These are phyloP conservation scores for Exophiala sideris DNA, from an alignment of 2,329 filamentous ascomycete species.

Conservation along the genomic window DNA sequence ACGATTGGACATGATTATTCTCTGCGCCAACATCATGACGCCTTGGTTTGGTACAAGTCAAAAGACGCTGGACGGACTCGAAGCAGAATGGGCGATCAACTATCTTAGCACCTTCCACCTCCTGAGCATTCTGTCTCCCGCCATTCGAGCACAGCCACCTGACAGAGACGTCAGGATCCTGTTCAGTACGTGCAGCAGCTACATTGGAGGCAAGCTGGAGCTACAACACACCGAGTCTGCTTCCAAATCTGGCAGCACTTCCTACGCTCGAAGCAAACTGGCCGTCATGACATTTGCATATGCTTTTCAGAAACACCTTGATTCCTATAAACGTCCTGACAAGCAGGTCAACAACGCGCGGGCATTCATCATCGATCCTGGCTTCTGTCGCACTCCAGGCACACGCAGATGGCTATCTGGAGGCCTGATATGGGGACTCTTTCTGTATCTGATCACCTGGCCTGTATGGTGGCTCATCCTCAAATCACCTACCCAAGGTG, in stretches of 20 bases:
- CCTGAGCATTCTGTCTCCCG: conserved; percentile 84
- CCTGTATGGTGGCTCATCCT: conserved; percentile 80
- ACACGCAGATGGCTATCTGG: conserved; percentile 82
- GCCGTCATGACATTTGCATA: conserved; percentile 85
- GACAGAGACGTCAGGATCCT: conserved; percentile 90
- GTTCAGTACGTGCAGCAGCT: conserved; percentile 81
- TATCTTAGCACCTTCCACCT: conserved; percentile 95
- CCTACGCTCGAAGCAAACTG: conserved; percentile 62
- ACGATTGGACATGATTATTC: conserved; percentile 82
- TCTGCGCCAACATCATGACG: conserved; percentile 77
- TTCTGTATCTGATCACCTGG: conserved; percentile 74
- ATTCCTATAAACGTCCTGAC: conserved; percentile 79
- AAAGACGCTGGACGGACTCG: conserved; percentile 73
- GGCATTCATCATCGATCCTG: conserved; percentile 84
- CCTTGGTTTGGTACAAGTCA: conserved; percentile 60
- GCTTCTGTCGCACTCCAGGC: conserved; percentile 78
- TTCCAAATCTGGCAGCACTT: conserved; percentile 25
- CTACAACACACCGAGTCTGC: conserved; percentile 32
- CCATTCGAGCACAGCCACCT: conserved; percentile 83
- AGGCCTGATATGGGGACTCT: conserved; percentile 75
- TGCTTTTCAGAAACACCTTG: conserved; percentile 88
- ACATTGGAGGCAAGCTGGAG: conserved; percentile 71
- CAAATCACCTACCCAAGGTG: conserved; percentile 78
- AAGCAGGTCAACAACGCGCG: conserved; percentile 75
- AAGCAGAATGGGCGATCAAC: conserved; percentile 90